Evolutionary conservation across 2,329 filamentous ascomycete genomes (phyloP), one percentile per base, ranked within the genome.

Genomic region (Penicillium sp.): DNA sequence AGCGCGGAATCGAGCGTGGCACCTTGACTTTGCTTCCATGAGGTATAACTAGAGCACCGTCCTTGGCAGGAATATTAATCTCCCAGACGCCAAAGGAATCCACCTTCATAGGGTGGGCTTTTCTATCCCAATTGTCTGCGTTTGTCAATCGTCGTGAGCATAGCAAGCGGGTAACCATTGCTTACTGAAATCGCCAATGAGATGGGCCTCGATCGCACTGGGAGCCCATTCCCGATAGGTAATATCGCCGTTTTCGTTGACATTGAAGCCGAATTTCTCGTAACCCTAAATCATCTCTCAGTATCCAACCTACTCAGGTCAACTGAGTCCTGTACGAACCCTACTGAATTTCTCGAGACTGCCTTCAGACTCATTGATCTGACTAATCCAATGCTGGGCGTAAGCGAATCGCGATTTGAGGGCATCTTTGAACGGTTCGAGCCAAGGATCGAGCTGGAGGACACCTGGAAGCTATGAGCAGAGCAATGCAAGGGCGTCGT

Each of bases 1-100:
- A 45, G 47, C 48, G 48, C 33, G 43, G 33, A 55, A 55, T 43
- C 47, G 21, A 40, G 12, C 9, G 12, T 23, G 54, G 59, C 70
- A 92, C 93, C 87, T 99, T 99, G 75, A 99, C 76, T 77, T 97
- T 99, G 65, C 91, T 95, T 64, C 96, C 91, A 77, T 99, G 94
- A 49, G 88, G 82, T 66, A 99, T 96, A 3, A 86, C 87, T 46
- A 90, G 81, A 60, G 88, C 77, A 33, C 92, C 91, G 67, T 91
- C 75, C 57, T 83, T 83, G 47, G 88, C 84, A 11, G 90, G 89
- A 8, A 99, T 65, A 1, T 79, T 83, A 52, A 97, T 85, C 68
- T 96, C 89, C 77, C 93, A 99, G 26, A 95, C 87, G 4, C 94
- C 94, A 70, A 85, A 97, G 42, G 81, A 74, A 67, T 95, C 84